Evolutionary conservation across 2,329 filamentous ascomycete species (phyloP).

Genomic region (Fusarium luffae): DNA sequence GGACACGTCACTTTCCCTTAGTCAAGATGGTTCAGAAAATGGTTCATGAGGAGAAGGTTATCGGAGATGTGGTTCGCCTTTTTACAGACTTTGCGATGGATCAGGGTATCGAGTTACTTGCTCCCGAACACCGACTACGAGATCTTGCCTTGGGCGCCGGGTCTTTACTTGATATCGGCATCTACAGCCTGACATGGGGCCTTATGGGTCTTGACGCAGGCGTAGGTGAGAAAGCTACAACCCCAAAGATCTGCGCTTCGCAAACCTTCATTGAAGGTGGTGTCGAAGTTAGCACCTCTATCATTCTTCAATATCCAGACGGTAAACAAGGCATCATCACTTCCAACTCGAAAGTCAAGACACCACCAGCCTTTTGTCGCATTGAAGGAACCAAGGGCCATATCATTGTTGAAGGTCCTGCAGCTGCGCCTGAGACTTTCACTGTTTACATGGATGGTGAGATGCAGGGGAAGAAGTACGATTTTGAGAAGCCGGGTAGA

Average conservation of each 20-base stretch:
- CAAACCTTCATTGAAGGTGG: conserved; percentile 51
- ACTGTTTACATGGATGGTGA: conserved; percentile 49
- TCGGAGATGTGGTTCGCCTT: conserved; percentile 53
- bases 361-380: conserved; percentile 47
- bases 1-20: conserved; percentile 57
- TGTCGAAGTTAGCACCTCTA: conserved; percentile 51
- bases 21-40: conserved; percentile 49
- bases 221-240: conserved; percentile 42
- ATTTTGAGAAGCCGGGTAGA: conserved; percentile 51
- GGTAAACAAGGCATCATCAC: conserved; percentile 57
- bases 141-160: conserved; percentile 56
- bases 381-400: conserved; percentile 56
- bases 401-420: conserved; percentile 52
- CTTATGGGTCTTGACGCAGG: conserved; percentile 50
- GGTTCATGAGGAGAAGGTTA: conserved; percentile 53
- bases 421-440: conserved; percentile 51
- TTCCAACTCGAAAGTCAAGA: conserved; percentile 49
- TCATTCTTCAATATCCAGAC: conserved; percentile 54
- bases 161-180: conserved; percentile 56
- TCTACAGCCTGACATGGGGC: conserved; percentile 57
- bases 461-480: conserved; percentile 46
- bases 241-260: conserved; percentile 51
- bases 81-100: conserved; percentile 55
- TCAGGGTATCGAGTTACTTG: conserved; percentile 49
- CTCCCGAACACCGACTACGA: conserved; percentile 49